A percentile compares a stretch with the other conserved stretches of the same genome.
Conservation (phyloP, 2,329 filamentous ascomycete genomes). For the Diaporthe nobilis region DNA sequence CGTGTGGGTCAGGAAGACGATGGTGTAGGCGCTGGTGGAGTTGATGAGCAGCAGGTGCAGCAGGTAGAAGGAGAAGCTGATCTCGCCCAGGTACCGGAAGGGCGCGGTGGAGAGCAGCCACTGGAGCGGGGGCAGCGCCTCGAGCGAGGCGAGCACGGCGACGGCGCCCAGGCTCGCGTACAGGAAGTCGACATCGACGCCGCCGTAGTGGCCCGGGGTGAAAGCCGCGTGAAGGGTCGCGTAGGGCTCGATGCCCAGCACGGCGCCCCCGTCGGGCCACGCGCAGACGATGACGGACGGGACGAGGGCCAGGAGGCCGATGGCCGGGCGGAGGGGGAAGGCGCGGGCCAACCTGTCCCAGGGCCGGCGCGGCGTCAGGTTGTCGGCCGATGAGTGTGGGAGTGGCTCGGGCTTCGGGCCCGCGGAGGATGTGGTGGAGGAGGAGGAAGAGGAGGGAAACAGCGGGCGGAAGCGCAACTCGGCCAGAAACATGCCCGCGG, state of each 20-base stretch:
- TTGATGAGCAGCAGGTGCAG: slow-evolving; percentile 44
- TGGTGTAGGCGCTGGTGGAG: slow-evolving; percentile 13
- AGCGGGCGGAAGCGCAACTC: slow-evolving; percentile 45
- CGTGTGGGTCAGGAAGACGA: neutral
- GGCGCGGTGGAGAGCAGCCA: slow-evolving; percentile 46
- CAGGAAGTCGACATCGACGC: slow-evolving; percentile 43
- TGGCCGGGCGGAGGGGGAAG: slow-evolving; percentile 44
- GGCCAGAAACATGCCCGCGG: slow-evolving; percentile 49
- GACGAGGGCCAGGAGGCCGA: slow-evolving; percentile 51
- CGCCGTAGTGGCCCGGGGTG: slow-evolving; percentile 36
- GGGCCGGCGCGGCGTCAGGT: neutral
- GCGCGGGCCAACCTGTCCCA: slow-evolving; percentile 43
- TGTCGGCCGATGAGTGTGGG: neutral
- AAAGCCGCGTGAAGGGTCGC: slow-evolving; percentile 42
- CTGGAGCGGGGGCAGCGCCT: slow-evolving; percentile 46
- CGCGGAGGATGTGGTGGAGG: neutral
- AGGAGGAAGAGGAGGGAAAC: neutral
- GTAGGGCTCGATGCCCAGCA: neutral
- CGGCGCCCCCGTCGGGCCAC: neutral
- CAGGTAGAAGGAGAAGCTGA: slow-evolving; percentile 53
- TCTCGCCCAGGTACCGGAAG: slow-evolving; percentile 51
- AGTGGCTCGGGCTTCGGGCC: slow-evolving; percentile 43
- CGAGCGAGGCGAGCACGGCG: slow-evolving; percentile 47
- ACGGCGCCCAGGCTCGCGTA: slow-evolving; percentile 53
- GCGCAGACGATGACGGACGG: slow-evolving; percentile 1